These are phyloP conservation scores for Bryoerythrophyllum caledonicum DNA, from an alignment of 225 moss, liverwort and hornwort species.

Conservation along the genomic window DNA sequence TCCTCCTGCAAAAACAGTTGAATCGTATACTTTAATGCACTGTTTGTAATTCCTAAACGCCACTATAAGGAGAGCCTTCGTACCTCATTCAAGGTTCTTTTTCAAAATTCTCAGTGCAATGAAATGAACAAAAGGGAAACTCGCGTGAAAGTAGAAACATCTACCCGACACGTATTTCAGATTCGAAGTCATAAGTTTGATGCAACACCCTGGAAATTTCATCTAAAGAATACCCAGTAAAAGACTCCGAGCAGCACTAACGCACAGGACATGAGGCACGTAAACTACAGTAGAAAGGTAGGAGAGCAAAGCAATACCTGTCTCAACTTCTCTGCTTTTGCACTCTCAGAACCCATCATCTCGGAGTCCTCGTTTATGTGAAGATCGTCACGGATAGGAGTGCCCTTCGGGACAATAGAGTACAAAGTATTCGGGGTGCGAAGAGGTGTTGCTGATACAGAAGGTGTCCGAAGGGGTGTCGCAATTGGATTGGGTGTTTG, in stretches of 20 bases:
- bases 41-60: neutral
- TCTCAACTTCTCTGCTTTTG: constrained; percentile 71
- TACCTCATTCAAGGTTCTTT: constrained; percentile 15
- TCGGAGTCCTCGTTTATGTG: constrained; percentile 89
- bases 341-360: constrained; percentile 57
- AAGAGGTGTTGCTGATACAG: constrained; percentile 56
- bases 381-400: constrained; percentile 82
- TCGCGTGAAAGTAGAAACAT: neutral
- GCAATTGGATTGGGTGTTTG: constrained; percentile 88
- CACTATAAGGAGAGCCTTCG: neutral
- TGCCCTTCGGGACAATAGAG: constrained; percentile 71
- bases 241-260: neutral
- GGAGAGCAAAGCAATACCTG: constrained; percentile 37
- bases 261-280: neutral
- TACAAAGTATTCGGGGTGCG: constrained; percentile 62
- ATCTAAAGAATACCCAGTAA: neutral
- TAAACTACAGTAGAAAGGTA: neutral
- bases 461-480: constrained; percentile 79
- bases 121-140: neutral
- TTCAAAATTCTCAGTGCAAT: neutral
- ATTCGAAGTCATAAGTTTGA: neutral
- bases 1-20: constrained; percentile 53
- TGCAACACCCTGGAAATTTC: neutral
- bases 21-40: neutral
- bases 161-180: neutral